A percentile compares a stretch with the other conserved stretches of the same genome.
Conservation (phyloP, 345 rosid species). For the Adansonia digitata region DNA sequence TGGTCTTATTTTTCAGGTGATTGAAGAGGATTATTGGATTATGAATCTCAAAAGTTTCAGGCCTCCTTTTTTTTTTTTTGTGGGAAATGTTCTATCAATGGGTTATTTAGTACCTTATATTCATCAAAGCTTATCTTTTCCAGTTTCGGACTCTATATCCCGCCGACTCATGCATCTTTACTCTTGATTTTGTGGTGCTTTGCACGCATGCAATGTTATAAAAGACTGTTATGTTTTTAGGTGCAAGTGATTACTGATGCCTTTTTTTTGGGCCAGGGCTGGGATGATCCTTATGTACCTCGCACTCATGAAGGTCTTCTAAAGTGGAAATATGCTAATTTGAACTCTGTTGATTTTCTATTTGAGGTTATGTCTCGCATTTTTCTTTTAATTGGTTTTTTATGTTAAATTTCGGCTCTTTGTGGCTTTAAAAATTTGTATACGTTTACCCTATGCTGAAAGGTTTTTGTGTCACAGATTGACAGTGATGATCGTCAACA, state of each 20-base stretch:
- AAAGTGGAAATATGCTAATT: slow-evolving; percentile 94
- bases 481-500: slow-evolving; percentile 53
- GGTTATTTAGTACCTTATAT: background rate
- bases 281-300: slow-evolving; percentile 98
- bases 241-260: slow-evolving; percentile 3
- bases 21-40: slow-evolving; percentile 12
- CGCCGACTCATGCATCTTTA: background rate
- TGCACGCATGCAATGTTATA: background rate
- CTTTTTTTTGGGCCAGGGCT: slow-evolving; percentile 47
- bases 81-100: background rate
- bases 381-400: background rate
- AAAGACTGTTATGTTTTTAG: background rate
- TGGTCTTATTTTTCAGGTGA: slow-evolving; percentile 96
- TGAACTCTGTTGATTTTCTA: slow-evolving; percentile 96
- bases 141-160: background rate
- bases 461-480: slow-evolving; percentile 32
- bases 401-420: background rate
- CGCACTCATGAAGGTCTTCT: slow-evolving; percentile 97
- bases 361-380: slow-evolving; percentile 57
- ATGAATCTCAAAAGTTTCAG: background rate
- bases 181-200: background rate
- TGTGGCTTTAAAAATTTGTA: background rate
- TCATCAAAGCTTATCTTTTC: background rate
- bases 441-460: background rate
- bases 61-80: background rate